Evolutionary conservation across 805 yeast genomes (phyloP), one percentile per base, ranked within the genome.

Genomic region (Wickerhamiella nectarea): DNA sequence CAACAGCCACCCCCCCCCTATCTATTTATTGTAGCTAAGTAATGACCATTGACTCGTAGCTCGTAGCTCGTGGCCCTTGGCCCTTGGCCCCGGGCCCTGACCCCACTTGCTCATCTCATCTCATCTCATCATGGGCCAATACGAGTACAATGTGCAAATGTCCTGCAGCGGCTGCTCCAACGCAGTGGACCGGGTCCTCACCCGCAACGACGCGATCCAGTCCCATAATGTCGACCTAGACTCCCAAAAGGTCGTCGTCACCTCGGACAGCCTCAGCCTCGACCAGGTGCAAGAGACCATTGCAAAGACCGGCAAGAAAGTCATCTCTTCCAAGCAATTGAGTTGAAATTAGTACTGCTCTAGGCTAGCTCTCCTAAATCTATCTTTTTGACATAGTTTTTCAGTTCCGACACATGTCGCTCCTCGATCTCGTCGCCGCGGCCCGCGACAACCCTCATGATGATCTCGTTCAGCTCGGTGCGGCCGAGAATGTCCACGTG

Each of bases 401-500:
- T 63, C 52, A 89, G 63, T 17, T 70, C 65, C 28, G 94, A 79
- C 10, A 71, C 63, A 39, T 70, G 65, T 38, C 73, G 65, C 52
- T 78, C 78, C 36, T 72, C 65, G 46, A 91, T 81, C 15, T 67
- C 60, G 38, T 75, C 75, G 2, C 93, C 94, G 28, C 68, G 60
- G 0, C 98, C 98, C 35, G 83, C 68, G 1, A 87, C 96, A 14
- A 91, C 85, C 48, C 73, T 72, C 44, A 89, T 65, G 10, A 91
- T 67, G 55, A 87, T 65, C 56, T 91, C 98, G 58, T 91, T 91
- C 58, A 91, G 66, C 56, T 80, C 94, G 1, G 96, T 84, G 49
- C 94, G 77, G 2, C 98, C 98, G 38, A 91, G 67, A 38, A 91
- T 87, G 58, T 91, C 98, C 22, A 91, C 98, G 61, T 91, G 98